Conservation (phyloP, 1,139 yeast genomes). For the Petasospora fabianii region DNA sequence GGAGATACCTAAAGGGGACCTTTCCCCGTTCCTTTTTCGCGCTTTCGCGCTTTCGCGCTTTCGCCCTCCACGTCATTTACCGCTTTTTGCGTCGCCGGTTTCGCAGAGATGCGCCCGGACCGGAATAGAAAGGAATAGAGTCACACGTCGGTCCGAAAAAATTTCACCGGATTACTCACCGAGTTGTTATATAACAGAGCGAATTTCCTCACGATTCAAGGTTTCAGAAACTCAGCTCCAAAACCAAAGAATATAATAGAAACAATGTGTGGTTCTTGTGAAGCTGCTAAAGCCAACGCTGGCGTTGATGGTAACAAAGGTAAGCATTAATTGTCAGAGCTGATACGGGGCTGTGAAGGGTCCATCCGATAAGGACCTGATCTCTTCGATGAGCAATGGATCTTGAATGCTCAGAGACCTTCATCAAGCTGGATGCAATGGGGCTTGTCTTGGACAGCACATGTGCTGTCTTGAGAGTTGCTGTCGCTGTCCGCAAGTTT, state of each 20-base stretch:
- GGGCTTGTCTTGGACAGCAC: too few relatives aligned
- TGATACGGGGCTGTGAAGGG: neutral
- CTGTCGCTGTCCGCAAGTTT: neutral
- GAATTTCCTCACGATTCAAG: neutral
- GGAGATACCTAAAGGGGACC: neutral
- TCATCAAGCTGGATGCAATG: too few relatives aligned
- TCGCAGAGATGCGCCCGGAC: constrained; percentile 1
- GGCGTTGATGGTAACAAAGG: constrained; percentile 11
- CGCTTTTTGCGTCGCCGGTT: constrained; percentile 2
- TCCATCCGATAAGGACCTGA: neutral
- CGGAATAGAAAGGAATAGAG: constrained; percentile 1
- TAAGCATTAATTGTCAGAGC: constrained; percentile 3
- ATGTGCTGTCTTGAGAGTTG: neutral
- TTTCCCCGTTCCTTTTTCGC: neutral
- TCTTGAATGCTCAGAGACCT: neutral
- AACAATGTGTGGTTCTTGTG: constrained; percentile 25
- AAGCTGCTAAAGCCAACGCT: constrained; percentile 20
- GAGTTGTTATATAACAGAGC: neutral
- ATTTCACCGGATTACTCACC: constrained; percentile 7
- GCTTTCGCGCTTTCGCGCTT: too few relatives aligned
- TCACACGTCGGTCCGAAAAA: constrained; percentile 5
- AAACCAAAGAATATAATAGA: neutral
- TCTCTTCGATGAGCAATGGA: neutral
- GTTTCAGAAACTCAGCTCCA: neutral
- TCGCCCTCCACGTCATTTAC: neutral